Conservation (phyloP, 805 yeast genomes). For the Pichia rugopelliculosa region DNA sequence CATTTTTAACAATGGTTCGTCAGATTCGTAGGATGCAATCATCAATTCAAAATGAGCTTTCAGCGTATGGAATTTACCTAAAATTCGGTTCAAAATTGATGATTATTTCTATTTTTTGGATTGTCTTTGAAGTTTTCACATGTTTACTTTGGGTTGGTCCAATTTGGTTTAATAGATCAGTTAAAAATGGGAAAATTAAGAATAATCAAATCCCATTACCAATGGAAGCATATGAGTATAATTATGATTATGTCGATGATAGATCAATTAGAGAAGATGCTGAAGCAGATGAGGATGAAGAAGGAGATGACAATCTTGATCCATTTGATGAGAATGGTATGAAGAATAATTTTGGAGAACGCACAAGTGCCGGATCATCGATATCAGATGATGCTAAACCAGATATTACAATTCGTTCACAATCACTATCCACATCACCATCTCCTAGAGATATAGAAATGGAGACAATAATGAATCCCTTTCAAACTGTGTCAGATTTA, state of each 20-base stretch:
- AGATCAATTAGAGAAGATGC: neutral
- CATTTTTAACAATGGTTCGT: constrained; percentile 22
- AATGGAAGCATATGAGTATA: constrained; percentile 3
- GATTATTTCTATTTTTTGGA: constrained; percentile 24
- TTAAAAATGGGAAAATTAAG: neutral
- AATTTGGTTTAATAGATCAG: constrained; percentile 49
- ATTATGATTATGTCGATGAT: constrained; percentile 7
- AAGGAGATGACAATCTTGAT: neutral
- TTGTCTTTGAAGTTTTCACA: constrained; percentile 28
- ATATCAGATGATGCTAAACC: neutral
- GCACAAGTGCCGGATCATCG: neutral
- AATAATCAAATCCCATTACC: constrained; percentile 5
- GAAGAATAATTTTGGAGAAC: neutral
- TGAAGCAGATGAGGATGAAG: neutral
- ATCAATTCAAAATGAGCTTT: constrained; percentile 29
- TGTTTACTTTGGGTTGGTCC: constrained; percentile 34
- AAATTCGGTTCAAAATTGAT: constrained; percentile 36
- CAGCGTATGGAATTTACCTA: constrained; percentile 40
- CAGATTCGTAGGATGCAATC: constrained; percentile 16
- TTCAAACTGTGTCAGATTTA: too few relatives aligned
- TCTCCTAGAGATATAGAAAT: neutral
- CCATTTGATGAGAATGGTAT: too few relatives aligned
- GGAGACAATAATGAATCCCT: neutral
- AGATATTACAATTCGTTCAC: neutral
- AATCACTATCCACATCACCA: neutral